These are phyloP conservation scores for Stylosanthes scabra DNA, from an alignment of 331 rosid genomes.

Conservation along the genomic window DNA sequence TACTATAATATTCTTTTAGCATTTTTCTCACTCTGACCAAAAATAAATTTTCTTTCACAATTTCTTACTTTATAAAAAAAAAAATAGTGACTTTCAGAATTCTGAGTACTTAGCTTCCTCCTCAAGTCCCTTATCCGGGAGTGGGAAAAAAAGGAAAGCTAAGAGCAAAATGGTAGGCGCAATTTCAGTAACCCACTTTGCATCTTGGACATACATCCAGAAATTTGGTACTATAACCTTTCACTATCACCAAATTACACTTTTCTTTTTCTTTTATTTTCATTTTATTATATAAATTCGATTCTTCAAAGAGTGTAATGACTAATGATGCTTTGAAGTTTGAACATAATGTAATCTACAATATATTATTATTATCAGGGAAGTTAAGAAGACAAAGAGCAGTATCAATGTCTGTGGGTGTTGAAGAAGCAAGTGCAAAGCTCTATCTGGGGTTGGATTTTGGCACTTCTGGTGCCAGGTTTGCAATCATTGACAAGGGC, in stretches of 20 bases:
- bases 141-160: background rate
- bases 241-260: background rate
- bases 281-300: too few relatives aligned
- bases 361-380: too few relatives aligned
- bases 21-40: too few relatives aligned
- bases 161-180: slow-evolving; percentile 47
- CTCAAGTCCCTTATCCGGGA: slow-evolving; percentile 36
- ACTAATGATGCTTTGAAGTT: too few relatives aligned
- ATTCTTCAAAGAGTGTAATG: too few relatives aligned
- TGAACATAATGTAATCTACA: too few relatives aligned
- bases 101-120: slow-evolving; percentile 5
- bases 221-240: slow-evolving; percentile 47
- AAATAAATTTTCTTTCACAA: too few relatives aligned
- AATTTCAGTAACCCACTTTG: slow-evolving; percentile 30
- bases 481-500: slow-evolving; percentile 69
- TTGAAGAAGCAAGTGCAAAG: slow-evolving; percentile 42
- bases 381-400: slow-evolving; percentile 31
- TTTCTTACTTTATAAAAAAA: too few relatives aligned
- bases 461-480: slow-evolving; percentile 92
- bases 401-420: slow-evolving; percentile 50
- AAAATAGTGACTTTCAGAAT: slow-evolving; percentile 19
- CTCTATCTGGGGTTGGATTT: slow-evolving; percentile 93
- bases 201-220: slow-evolving; percentile 31
- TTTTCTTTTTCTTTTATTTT: too few relatives aligned
- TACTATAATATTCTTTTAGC: too few relatives aligned